phyloP scores from a whole-genome alignment of 768 basidiomycete genomes.

The Phlegmacium glaucopus region DNA sequence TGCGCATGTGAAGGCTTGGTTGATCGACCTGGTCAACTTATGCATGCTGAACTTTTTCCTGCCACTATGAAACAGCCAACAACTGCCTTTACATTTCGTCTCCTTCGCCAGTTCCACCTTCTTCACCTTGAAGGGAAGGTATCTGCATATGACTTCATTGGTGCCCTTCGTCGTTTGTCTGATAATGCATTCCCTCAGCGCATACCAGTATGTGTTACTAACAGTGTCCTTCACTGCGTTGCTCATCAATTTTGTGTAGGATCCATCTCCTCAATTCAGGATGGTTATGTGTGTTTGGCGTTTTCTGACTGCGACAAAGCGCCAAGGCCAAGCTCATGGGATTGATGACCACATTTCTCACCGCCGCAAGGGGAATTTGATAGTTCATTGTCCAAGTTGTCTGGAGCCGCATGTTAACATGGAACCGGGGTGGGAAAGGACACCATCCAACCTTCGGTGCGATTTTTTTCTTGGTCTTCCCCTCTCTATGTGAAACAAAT shows the following conservation, averaged over 20 bases:
- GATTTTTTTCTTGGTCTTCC: not conserved
- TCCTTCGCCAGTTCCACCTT: constrained; percentile 21
- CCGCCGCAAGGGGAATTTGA: constrained; percentile 7
- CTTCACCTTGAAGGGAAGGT: constrained; percentile 21
- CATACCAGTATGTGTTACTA: constrained; percentile 14
- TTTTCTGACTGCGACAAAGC: constrained; percentile 7
- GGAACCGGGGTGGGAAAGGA: constrained; percentile 9
- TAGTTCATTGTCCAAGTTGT: constrained; percentile 19
- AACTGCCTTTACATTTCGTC: constrained; percentile 21
- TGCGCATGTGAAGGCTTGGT: constrained; percentile 15
- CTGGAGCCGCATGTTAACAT: constrained; percentile 16
- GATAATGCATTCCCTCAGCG: constrained; percentile 18
- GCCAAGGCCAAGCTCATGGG: constrained; percentile 20
- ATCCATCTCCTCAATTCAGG: constrained; percentile 19
- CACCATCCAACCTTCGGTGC: constrained; percentile 13
- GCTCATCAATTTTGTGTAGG: constrained; percentile 10
- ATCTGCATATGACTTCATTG: constrained; percentile 22
- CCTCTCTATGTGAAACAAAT: too few species aligned
- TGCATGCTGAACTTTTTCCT: constrained; percentile 22
- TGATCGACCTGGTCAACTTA: constrained; percentile 19
- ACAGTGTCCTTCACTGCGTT: too few species aligned
- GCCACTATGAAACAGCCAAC: constrained; percentile 17
- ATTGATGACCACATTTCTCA: constrained; percentile 15
- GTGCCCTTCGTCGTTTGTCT: constrained; percentile 16
- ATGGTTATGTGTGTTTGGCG: constrained; percentile 20